Conservation (phyloP, 257 asterid species). For the Leonotis leonurus region DNA sequence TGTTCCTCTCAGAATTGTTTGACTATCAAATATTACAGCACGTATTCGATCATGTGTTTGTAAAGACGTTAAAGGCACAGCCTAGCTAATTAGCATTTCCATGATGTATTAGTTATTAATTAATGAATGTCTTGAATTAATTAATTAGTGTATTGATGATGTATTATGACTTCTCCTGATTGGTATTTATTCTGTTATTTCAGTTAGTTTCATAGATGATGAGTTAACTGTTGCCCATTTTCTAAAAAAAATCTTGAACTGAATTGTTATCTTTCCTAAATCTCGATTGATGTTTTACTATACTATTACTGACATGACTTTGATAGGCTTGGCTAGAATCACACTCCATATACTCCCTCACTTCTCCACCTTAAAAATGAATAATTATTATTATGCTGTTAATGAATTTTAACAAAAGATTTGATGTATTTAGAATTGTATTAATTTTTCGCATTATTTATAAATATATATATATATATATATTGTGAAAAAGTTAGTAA, state of each 20-base stretch:
- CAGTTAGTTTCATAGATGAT: conserved; percentile 20
- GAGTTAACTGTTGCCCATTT: not conserved
- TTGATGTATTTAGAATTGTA: too few species aligned
- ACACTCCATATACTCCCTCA: too few species aligned
- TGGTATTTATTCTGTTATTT: conserved; percentile 10
- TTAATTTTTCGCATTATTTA: too few species aligned
- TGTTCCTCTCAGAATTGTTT: too few species aligned
- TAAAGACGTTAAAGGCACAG: too few species aligned
- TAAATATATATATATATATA: too few species aligned
- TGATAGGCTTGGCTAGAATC: not conserved
- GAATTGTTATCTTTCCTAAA: not conserved
- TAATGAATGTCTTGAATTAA: too few species aligned
- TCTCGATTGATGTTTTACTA: conserved; percentile 3
- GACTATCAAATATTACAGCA: conserved; percentile 10
- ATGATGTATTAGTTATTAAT: not conserved
- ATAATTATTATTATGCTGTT: too few species aligned
- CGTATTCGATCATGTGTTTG: conserved; percentile 14
- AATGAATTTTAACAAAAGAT: too few species aligned
- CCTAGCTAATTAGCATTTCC: not conserved
- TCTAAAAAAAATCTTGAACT: too few species aligned
- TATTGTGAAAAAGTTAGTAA: too few species aligned
- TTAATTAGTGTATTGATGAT: not conserved
- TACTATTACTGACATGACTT: not conserved
- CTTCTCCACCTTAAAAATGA: too few species aligned
- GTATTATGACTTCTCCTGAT: not conserved